Evolutionary conservation across 2,329 filamentous ascomycete species (phyloP), one percentile per base, ranked within the genome.

Genomic region (Curvularia hawaiiensis): DNA sequence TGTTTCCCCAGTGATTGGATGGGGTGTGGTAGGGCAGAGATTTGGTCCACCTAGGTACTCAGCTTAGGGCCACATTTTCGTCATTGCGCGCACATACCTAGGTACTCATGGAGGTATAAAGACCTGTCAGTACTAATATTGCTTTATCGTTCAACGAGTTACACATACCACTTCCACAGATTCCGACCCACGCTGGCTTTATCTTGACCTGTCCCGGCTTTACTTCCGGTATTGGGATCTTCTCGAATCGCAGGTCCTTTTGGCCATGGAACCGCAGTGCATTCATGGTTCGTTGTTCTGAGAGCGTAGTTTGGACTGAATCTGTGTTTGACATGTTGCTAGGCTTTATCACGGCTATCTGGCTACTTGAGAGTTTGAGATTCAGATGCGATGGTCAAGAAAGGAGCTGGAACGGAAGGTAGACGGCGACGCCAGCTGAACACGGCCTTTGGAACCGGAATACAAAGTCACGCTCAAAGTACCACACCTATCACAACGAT

Each of bases 1-100:
- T 5, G 74, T 79, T 68, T 83, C 83, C 46, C 78, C 77, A 3
- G 82, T 85, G 58, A 84, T 82, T 0, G 82, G 81, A 70, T 85
- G 83, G 4, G 82, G 81, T n/a, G 76, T 79, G 1, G 78, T 79
- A 0, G 82, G 83, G 60, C 80, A 82, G 24, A 82, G 69, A 53
- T 76, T 80, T n/a, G 79, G 75, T 4, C 80, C 80, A 52, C 78
- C 78, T 16, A 55, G 54, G 52, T 56, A 14, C 52, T 56, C 52
- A 54, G 55, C 41, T 50, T 38, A 22, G 47, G 41, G 28, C 18
- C 47, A 30, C 26, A 18, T 54, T 18, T 16, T 51, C 41, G 46
- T 48, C 43, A 54, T 50, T 54, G 9, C 40, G 16, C 38, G n/a
- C 50, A 46, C 55, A n/a, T 50, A 62, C 57, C 60, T 28, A 80